Conservation (phyloP, 2,329 filamentous ascomycete species). For the Geoglossum cookeanum region DNA sequence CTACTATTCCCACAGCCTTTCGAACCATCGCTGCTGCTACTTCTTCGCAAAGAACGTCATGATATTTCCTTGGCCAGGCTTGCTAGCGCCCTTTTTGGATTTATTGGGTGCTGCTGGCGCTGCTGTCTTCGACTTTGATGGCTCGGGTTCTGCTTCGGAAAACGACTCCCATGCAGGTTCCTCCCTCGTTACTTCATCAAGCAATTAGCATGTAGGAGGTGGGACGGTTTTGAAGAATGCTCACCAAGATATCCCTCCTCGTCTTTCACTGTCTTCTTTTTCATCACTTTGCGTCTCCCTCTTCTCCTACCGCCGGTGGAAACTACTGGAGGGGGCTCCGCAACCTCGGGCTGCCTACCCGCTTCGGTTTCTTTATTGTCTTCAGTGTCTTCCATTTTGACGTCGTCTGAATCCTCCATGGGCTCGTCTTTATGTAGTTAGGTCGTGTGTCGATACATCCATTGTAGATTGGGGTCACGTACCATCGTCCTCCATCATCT, state of each 20-base stretch:
- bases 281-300: conserved; percentile 62
- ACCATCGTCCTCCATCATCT: conserved; percentile 58
- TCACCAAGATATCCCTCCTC: conserved; percentile 74
- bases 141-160: conserved; percentile 63
- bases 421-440: conserved; percentile 23
- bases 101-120: not conserved
- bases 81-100: conserved; percentile 2
- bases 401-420: conserved; percentile 34
- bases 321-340: conserved; percentile 28
- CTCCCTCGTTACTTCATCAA: conserved; percentile 55
- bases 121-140: conserved; percentile 32
- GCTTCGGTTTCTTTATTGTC: conserved; percentile 9
- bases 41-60: conserved; percentile 7
- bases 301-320: conserved; percentile 45
- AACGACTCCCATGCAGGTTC: conserved; percentile 81
- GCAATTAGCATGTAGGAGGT: conserved; percentile 5
- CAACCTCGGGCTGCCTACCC: conserved; percentile 24
- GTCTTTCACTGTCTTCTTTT: conserved; percentile 72
- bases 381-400: conserved; percentile 15
- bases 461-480: not conserved
- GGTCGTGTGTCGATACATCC: not conserved
- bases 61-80: conserved; percentile 5
- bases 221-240: not conserved
- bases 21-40: not conserved
- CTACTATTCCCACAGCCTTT: too few species aligned